Evolutionary conservation across 805 yeast genomes (phyloP).

Genomic region (Candida boleticola): DNA sequence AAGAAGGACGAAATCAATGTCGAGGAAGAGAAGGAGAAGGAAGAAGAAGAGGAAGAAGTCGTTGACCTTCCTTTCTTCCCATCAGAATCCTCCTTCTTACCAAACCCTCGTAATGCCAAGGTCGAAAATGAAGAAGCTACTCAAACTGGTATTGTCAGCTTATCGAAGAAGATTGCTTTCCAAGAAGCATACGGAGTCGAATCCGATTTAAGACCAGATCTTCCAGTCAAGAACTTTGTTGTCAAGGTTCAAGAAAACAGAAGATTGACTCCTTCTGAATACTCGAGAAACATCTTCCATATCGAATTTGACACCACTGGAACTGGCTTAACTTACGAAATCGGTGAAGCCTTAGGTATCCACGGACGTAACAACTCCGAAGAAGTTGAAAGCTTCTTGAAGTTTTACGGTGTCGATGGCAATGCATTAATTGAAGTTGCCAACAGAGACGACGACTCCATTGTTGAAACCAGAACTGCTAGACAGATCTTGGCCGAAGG

Average conservation of each 20-base stretch:
- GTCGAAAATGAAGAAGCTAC: constrained; percentile 40
- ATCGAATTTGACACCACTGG: constrained; percentile 90
- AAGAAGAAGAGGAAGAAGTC: constrained; percentile 19
- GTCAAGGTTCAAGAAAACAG: constrained; percentile 90
- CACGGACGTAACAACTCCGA: constrained; percentile 80
- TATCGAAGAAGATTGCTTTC: constrained; percentile 73
- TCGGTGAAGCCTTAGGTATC: constrained; percentile 95
- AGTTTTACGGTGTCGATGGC: constrained; percentile 68
- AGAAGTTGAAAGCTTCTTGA: constrained; percentile 66
- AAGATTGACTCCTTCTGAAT: constrained; percentile 85
- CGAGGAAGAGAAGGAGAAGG: constrained; percentile 24
- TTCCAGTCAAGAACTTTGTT: constrained; percentile 78
- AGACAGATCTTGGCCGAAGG: constrained; percentile 79
- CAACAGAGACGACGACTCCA: constrained; percentile 56
- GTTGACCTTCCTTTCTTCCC: constrained; percentile 48
- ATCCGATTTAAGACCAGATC: constrained; percentile 79
- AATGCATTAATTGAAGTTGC: constrained; percentile 69
- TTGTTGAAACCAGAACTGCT: constrained; percentile 74
- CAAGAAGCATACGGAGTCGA: constrained; percentile 68
- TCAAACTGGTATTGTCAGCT: constrained; percentile 38
- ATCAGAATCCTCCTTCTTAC: constrained; percentile 61
- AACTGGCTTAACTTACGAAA: constrained; percentile 86
- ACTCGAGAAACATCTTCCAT: constrained; percentile 94
- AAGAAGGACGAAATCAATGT: constrained; percentile 23
- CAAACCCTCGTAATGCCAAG: constrained; percentile 51